Evolutionary conservation across 768 basidiomycete species (phyloP), one percentile per base, ranked within the genome.

Genomic region (Hypsizygus marmoreus): DNA sequence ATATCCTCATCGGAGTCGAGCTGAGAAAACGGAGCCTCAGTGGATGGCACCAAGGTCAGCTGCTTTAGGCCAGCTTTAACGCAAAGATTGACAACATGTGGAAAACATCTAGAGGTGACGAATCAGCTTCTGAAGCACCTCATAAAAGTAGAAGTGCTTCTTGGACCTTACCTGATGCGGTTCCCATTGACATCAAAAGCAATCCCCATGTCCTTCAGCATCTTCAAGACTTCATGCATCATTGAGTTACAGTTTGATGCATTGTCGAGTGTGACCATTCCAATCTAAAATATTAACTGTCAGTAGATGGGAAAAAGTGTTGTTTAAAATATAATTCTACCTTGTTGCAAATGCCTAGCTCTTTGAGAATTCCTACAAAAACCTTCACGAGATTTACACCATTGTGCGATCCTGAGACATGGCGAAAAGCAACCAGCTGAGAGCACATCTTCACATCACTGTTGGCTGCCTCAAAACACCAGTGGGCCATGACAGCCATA

Each of bases 401-500:
- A 29, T 52, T 51, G 43, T 73, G 71, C 9, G 49, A 49, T 2
- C 67, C 67, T 4, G 50, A 45, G 9, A 71, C 45, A 23, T 59
- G 23, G 0, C 59, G 58, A 42, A 72, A 73, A 6, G 64, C 63
- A 8, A 68, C 40, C 0, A 72, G 54, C 3, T 56, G 49, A 23
- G 56, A 57, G 0, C 36, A 50, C 9, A 65, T 30, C 0, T 52
- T 51, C 4, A 71, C 53, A 17, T 51, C 28, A 1, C 58, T 57
- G 35, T 50, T 40, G 2, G 45, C 29, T 33, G 60, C 56, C 1
- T 41, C 46, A 4, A 37, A 33, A 4, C 51, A 51, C 28, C 41
- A 73, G 56, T 72, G 67, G 1, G 56, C 60, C 0, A 66, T 69
- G 0, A 73, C 36, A 0, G 63, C 71, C 48, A 72, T 56, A 39